A percentile compares a stretch with the other conserved stretches of the same genome.
These are phyloP conservation scores for Nissolia schottii DNA, from an alignment of 306 rosid species.

Conservation along the genomic window DNA sequence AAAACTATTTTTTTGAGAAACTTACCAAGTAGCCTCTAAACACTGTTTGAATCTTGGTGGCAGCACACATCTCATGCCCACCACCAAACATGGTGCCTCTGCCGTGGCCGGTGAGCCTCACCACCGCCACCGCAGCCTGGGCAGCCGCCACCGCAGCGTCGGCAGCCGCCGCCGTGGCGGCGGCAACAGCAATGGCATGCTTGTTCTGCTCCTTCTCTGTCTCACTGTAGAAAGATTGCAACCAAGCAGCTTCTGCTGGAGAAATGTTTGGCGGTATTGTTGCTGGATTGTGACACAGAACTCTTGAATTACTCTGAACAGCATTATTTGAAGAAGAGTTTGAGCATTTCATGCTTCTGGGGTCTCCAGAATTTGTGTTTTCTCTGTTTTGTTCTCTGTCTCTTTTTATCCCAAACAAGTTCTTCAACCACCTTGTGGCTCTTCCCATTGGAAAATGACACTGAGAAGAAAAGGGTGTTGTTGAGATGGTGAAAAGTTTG, in stretches of 20 bases:
- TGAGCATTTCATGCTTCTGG: slow-evolving; percentile 20
- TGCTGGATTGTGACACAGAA: slow-evolving; percentile 56
- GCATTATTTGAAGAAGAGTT: neutral
- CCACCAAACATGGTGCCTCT: slow-evolving; percentile 63
- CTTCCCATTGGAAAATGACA: slow-evolving; percentile 53
- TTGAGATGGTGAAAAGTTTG: slow-evolving; percentile 22
- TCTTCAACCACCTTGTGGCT: slow-evolving; percentile 71
- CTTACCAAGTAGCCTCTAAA: slow-evolving; percentile 76
- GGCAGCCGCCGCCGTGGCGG: slow-evolving; percentile 81
- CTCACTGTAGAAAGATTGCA: slow-evolving; percentile 51
- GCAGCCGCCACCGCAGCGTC: slow-evolving; percentile 90
- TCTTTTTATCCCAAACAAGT: slow-evolving; percentile 60
- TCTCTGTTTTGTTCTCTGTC: slow-evolving; percentile 37
- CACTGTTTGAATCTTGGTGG: slow-evolving; percentile 64
- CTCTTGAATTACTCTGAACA: slow-evolving; percentile 16
- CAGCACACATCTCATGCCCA: slow-evolving; percentile 58
- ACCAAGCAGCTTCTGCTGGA: slow-evolving; percentile 75
- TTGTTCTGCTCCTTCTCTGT: slow-evolving; percentile 71
- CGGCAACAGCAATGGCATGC: slow-evolving; percentile 91
- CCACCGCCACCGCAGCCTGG: slow-evolving; percentile 81
- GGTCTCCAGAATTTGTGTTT: slow-evolving; percentile 26
- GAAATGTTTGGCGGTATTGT: slow-evolving; percentile 82
- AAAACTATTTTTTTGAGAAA: neutral
- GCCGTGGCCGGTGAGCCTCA: slow-evolving; percentile 75
- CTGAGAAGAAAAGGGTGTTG: slow-evolving; percentile 1